These are phyloP conservation scores for Lolium perenne DNA, from an alignment of 176 grass and related monocot genomes.

Conservation along the genomic window DNA sequence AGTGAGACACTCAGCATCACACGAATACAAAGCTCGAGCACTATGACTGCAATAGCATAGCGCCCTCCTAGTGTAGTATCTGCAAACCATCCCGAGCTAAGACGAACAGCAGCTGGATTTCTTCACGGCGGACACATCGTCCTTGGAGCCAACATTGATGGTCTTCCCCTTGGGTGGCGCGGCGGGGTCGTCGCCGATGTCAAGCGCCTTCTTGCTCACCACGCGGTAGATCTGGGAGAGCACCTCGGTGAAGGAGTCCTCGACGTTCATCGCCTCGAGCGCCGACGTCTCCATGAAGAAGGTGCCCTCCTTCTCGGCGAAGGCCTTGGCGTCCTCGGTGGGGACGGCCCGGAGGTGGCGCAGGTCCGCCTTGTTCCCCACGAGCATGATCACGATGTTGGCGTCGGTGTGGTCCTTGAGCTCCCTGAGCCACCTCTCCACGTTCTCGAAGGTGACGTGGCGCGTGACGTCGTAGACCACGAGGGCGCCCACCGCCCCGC, in stretches of 20 bases:
- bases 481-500: constrained; percentile 60
- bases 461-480: constrained; percentile 64
- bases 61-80: constrained; percentile 13
- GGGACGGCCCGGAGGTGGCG: constrained; percentile 63
- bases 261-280: constrained; percentile 62
- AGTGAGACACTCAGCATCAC: constrained; percentile 17
- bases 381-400: constrained; percentile 76
- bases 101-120: constrained; percentile 58
- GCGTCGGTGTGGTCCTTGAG: constrained; percentile 66
- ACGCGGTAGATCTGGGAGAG: constrained; percentile 68
- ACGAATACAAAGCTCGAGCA: constrained; percentile 39
- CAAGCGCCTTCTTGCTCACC: constrained; percentile 67
- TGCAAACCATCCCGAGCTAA: constrained; percentile 42
- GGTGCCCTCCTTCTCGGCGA: constrained; percentile 57
- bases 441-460: constrained; percentile 72
- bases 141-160: constrained; percentile 52
- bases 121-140: constrained; percentile 66
- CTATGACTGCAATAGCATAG: constrained; percentile 35
- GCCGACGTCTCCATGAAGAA: constrained; percentile 79
- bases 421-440: constrained; percentile 74
- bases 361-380: constrained; percentile 70
- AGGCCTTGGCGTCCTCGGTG: constrained; percentile 52
- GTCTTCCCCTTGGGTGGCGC: constrained; percentile 56
- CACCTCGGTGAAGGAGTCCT: constrained; percentile 64
- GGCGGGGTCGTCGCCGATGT: constrained; percentile 52